Base-by-base conservation (phyloP, 139 green algal species). In the Volvox reticuliferus region DNA sequence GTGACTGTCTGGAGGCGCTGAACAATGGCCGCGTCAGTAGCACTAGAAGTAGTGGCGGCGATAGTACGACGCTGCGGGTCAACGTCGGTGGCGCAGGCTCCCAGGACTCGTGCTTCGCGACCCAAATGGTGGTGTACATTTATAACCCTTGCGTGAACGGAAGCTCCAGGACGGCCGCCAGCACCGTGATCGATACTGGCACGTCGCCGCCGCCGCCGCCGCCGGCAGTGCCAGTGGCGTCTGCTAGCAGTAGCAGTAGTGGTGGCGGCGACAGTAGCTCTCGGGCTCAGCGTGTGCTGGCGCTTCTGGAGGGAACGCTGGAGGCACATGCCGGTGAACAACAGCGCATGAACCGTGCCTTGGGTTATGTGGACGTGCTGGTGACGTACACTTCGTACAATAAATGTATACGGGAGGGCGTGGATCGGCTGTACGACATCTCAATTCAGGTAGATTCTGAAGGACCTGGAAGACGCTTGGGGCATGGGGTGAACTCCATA, bases 91-190 rank as follows among this genome's bases (percentile, higher is more conserved):
- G 22, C 32, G 62, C 44, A 2, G 12, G 14, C 82, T 24, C 20
- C 16, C 50, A 83, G 86, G 50, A 90, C 73, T 84, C 71, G 0
- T 90, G 86, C 73, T 90, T 65, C 30, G 86, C 79, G 1, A 84
- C 86, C 2, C 86, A 90, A 44, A 0, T 63, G 12, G 86, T 76
- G 30, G 71, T 90, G 20, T 90, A 90, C 86, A 28, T 90, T 0
- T 90, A 90, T n/a, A 84, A 90, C 73, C 73, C 71, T 9, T 82
- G 69, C 18, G 69, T 44, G 1, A 44, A 63, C 36, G 33, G 12
- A 32, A 50, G 17, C 44, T 62, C 1, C 61, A 12, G 26, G 50
- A 68, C 0, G 50, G 55, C 22, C 22, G 24, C 44, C 44, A 28
- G 14, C 24, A 24, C 22, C 50, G 44, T 24, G 24, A 44, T 21